phyloP scores from a whole-genome alignment of 192 early-diverging fungal species.

The Mortierella alpina region DNA sequence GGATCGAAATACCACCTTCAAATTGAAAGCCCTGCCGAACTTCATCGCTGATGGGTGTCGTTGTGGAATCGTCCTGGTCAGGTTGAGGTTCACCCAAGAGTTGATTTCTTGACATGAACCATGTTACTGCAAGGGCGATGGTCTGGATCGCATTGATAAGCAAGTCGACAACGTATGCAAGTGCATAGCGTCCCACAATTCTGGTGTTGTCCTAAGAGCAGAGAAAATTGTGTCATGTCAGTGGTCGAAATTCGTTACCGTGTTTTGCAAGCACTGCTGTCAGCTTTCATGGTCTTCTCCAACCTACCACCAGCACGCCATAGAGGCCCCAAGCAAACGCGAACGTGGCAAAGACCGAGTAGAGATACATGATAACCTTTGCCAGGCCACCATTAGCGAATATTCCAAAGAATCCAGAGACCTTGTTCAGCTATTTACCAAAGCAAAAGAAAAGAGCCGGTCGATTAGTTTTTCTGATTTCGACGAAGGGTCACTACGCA shows the following conservation, averaged over 20 bases:
- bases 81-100: constrained; percentile 37
- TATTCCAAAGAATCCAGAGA: constrained; percentile 55
- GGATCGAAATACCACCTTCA: constrained; percentile 48
- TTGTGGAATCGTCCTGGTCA: constrained; percentile 15
- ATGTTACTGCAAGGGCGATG: constrained; percentile 33
- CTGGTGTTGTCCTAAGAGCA: constrained; percentile 38
- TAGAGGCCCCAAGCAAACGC: constrained; percentile 53
- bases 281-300: not conserved
- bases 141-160: constrained; percentile 47
- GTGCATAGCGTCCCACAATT: constrained; percentile 44
- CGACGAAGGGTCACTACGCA: not conserved
- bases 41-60: constrained; percentile 43
- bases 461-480: not conserved
- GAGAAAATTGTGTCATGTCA: not conserved
- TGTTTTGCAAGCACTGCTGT: not conserved
- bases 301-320: constrained; percentile 45
- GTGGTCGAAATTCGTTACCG: not conserved
- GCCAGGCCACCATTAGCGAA: constrained; percentile 43
- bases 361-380: constrained; percentile 47
- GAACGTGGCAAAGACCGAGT: constrained; percentile 50
- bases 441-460: not conserved
- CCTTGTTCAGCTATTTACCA: constrained; percentile 40
- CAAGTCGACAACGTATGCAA: constrained; percentile 43
- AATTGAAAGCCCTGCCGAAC: constrained; percentile 47
- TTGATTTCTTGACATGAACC: constrained; percentile 50